phyloP scores from a whole-genome alignment of 106 monocot species.

The Dioscorea dumetorum region DNA sequence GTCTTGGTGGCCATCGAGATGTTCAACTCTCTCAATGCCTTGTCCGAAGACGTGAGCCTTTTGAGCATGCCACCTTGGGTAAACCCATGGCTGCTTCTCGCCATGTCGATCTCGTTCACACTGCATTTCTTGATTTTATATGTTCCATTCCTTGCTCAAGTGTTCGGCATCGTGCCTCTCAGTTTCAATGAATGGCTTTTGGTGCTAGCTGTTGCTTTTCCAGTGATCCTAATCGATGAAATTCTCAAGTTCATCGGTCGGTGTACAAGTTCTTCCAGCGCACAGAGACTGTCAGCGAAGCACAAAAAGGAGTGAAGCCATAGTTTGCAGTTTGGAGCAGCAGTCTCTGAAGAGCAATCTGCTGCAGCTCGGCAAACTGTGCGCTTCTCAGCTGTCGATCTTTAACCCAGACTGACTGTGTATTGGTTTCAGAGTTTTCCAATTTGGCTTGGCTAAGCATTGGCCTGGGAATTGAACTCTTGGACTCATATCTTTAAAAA shows the following conservation, averaged over 20 bases:
- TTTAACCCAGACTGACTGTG: too few species aligned
- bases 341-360: too few species aligned
- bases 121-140: constrained; percentile 79
- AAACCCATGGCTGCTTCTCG: constrained; percentile 82
- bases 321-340: too few species aligned
- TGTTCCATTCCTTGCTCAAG: constrained; percentile 79
- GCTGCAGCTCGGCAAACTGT: too few species aligned
- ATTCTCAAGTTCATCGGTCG: constrained; percentile 78
- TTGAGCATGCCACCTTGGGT: constrained; percentile 84
- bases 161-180: constrained; percentile 83
- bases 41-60: constrained; percentile 69
- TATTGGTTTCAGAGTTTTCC: too few species aligned
- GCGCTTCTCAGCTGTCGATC: too few species aligned
- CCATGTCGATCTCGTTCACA: constrained; percentile 74
- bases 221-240: constrained; percentile 80
- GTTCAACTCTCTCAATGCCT: constrained; percentile 89
- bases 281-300: constrained; percentile 19
- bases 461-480: too few species aligned
- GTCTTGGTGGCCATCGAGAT: constrained; percentile 89
- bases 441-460: too few species aligned
- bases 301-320: constrained; percentile 38
- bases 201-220: constrained; percentile 67
- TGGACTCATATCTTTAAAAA: too few species aligned
- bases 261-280: constrained; percentile 21
- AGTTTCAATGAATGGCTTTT: constrained; percentile 80